Conservation (phyloP, 495 filamentous ascomycete genomes). For the Penicillium waksmanii region DNA sequence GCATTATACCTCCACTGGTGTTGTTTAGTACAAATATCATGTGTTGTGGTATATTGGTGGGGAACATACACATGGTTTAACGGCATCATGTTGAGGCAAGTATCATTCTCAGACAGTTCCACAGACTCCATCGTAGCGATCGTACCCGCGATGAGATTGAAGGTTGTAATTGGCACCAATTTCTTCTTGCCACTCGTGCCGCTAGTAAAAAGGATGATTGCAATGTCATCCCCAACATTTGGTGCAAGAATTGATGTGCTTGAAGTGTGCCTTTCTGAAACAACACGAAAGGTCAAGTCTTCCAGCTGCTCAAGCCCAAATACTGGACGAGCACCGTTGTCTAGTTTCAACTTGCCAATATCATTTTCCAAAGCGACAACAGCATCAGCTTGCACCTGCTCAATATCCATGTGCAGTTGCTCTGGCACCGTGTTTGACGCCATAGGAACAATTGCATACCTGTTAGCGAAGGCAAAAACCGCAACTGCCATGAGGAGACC, state of each 20-base stretch:
- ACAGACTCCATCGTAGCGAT: conserved; percentile 45
- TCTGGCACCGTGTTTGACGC: conserved; percentile 23
- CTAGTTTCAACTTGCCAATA: conserved; percentile 21
- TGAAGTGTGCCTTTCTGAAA: conserved; percentile 10
- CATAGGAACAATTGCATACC: conserved; percentile 29
- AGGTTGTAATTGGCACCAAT: conserved; percentile 44
- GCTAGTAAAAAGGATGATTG: conserved; percentile 49
- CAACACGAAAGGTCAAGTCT: conserved; percentile 22
- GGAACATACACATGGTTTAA: conserved; percentile 46
- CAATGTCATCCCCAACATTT: conserved; percentile 35
- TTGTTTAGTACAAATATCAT: conserved; percentile 7
- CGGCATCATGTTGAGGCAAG: conserved; percentile 53
- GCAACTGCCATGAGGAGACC: conserved; percentile 23
- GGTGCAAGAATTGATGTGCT: conserved; percentile 1
- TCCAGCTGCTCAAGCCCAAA: conserved; percentile 22
- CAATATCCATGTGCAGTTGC: conserved; percentile 26
- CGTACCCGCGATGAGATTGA: conserved; percentile 40
- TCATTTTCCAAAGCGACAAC: conserved; percentile 26
- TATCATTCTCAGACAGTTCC: conserved; percentile 36
- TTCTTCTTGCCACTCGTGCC: conserved; percentile 53
- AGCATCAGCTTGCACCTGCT: conserved; percentile 23
- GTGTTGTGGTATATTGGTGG: neutral
- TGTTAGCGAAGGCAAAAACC: conserved; percentile 21
- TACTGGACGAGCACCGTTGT: conserved; percentile 19
- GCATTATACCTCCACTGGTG: conserved; percentile 38